A percentile compares a stretch with the other conserved stretches of the same genome.
These are phyloP conservation scores for Plasmodium falciparum DNA, from an alignment of 169 alveolate species.

Conservation along the genomic window DNA sequence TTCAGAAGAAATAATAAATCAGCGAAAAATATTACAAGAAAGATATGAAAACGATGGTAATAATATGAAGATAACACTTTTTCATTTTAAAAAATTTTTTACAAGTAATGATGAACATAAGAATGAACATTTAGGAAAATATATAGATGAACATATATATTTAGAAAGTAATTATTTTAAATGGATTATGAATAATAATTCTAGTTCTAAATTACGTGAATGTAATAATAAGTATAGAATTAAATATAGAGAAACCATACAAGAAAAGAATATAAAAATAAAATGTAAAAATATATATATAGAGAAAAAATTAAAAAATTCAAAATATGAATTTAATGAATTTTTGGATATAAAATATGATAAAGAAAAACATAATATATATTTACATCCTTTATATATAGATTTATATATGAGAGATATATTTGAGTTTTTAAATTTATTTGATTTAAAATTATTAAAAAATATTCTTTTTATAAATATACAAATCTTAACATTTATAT, in stretches of 20 bases:
- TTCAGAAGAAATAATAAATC: conserved; percentile 2
- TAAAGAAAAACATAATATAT: conserved; percentile 30
- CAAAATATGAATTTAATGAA: conserved; percentile 55
- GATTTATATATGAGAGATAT: conserved; percentile 63
- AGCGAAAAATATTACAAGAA: conserved; percentile 45
- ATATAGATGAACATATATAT: conserved; percentile 19
- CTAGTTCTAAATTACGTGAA: conserved; percentile 22
- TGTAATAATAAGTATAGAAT: conserved; percentile 3
- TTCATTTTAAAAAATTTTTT: conserved; percentile 20
- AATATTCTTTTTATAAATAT: conserved; percentile 37
- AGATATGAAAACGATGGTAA: conserved; percentile 69
- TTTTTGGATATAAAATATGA: conserved; percentile 33
- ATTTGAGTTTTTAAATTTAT: conserved; percentile 35
- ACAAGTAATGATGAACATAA: conserved; percentile 4
- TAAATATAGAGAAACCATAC: conserved; percentile 31
- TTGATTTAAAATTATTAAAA: conserved; percentile 32
- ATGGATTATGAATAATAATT: conserved; percentile 27
- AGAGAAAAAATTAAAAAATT: conserved; percentile 49
- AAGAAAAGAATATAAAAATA: conserved; percentile 38
- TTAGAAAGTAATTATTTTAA: conserved; percentile 23
- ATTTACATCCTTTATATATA: conserved; percentile 43
- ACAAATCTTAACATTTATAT: conserved; percentile 29
- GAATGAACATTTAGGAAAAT: neutral
- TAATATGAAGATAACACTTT: conserved; percentile 21
- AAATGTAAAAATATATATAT: conserved; percentile 47